These are phyloP conservation scores for Calvatia gigantea DNA, from an alignment of 768 basidiomycete species.

Conservation along the genomic window DNA sequence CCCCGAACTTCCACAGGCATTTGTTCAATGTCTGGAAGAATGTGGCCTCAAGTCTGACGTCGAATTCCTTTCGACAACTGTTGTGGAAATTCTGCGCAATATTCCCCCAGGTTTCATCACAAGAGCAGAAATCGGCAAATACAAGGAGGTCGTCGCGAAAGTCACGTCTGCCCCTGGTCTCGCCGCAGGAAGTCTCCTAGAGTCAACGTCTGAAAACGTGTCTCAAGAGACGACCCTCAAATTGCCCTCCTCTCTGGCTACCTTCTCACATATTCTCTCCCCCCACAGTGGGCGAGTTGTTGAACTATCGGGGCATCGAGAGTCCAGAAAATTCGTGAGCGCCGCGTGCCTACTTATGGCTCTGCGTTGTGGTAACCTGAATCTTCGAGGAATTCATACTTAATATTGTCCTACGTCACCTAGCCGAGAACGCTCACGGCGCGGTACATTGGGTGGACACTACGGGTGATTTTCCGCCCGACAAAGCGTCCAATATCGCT, in stretches of 20 bases:
- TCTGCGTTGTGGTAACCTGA: too few relatives aligned
- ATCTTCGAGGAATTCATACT: slow-evolving; percentile 51
- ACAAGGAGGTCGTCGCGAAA: slow-evolving; percentile 36
- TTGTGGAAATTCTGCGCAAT: slow-evolving; percentile 46
- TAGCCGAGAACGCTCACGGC: slow-evolving; percentile 33
- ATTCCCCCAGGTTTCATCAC: slow-evolving; percentile 47
- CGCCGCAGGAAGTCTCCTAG: slow-evolving; percentile 27
- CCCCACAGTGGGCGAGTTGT: slow-evolving; percentile 40
- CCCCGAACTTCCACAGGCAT: slow-evolving; percentile 35
- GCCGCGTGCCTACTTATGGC: too few relatives aligned
- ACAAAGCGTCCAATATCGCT: slow-evolving; percentile 37
- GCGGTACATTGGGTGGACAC: slow-evolving; percentile 71
- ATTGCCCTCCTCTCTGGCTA: not conserved
- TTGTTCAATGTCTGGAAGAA: slow-evolving; percentile 44
- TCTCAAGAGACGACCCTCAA: slow-evolving; percentile 1
- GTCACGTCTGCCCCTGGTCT: slow-evolving; percentile 41
- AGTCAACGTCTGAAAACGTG: slow-evolving; percentile 20
- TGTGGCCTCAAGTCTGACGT: slow-evolving; percentile 52
- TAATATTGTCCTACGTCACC: slow-evolving; percentile 53
- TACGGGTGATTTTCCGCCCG: slow-evolving; percentile 59
- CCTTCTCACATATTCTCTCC: not conserved
- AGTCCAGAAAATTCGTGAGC: slow-evolving; percentile 72
- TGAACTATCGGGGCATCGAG: slow-evolving; percentile 65
- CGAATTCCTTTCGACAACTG: slow-evolving; percentile 48
- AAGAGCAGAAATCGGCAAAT: slow-evolving; percentile 43